These are phyloP conservation scores for Extremus antarcticus DNA, from an alignment of 495 filamentous ascomycete species.

Conservation along the genomic window DNA sequence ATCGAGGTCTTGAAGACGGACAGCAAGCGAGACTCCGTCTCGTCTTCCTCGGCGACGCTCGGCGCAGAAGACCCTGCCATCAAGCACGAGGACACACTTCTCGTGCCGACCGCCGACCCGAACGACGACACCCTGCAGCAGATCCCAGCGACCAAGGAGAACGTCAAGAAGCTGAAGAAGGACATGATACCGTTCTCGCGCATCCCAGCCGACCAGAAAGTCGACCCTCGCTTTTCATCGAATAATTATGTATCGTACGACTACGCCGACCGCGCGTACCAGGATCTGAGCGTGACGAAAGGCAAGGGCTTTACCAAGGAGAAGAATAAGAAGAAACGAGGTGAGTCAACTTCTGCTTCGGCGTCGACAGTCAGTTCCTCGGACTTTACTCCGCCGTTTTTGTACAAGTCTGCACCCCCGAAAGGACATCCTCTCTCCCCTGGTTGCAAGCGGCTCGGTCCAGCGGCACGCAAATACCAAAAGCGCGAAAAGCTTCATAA, in stretches of 20 bases:
- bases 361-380: background rate
- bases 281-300: constrained; percentile 78
- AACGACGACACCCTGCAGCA: background rate
- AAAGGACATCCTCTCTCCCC: background rate
- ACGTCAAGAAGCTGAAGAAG: constrained; percentile 35
- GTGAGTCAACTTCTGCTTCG: constrained; percentile 31
- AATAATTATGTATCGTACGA: constrained; percentile 75
- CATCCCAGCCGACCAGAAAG: constrained; percentile 44
- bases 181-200: constrained; percentile 53
- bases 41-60: constrained; percentile 19
- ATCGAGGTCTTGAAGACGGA: background rate
- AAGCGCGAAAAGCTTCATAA: no score
- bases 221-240: constrained; percentile 49
- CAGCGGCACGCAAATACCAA: no score
- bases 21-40: constrained; percentile 5
- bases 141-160: constrained; percentile 5
- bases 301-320: constrained; percentile 99
- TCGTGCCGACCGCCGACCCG: background rate
- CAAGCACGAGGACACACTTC: background rate
- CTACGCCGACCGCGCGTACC: constrained; percentile 77
- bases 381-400: background rate
- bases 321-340: constrained; percentile 96
- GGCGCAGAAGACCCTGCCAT: background rate
- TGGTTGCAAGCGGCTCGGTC: no score
- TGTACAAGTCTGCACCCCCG: background rate